Conservation (phyloP, 129 eudicot species). For the sunflower (Helianthus annuus) region HanXRQr2.0-SUNRISE NC_035441.2:153328203-153328702, state of each 20-base stretch:
- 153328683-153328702: neutral
- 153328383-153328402: conserved; percentile 26
- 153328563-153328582: conserved; percentile 20
- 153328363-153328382: conserved; percentile 13
- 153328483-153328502: conserved; percentile 69
- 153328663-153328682: neutral
- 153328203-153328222: conserved; percentile 82
- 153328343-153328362: conserved; percentile 13
- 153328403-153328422: neutral
- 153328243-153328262: conserved; percentile 54
- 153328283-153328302: conserved; percentile 17
- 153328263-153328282: conserved; percentile 46
- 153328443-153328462: conserved; percentile 53
- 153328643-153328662: neutral
- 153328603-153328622: too few relatives aligned
- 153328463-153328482: conserved; percentile 78
- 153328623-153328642: neutral
- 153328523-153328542: conserved; percentile 13
- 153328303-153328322: conserved; percentile 16
- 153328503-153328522: conserved; percentile 30
- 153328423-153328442: conserved; percentile 20
- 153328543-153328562: conserved; percentile 9
- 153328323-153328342: conserved; percentile 25
- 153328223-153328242: conserved; percentile 81
- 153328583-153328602: neutral